Evolutionary conservation across 2,329 filamentous ascomycete species (phyloP), one percentile per base, ranked within the genome.

Genomic region (Rutstroemia sp.): DNA sequence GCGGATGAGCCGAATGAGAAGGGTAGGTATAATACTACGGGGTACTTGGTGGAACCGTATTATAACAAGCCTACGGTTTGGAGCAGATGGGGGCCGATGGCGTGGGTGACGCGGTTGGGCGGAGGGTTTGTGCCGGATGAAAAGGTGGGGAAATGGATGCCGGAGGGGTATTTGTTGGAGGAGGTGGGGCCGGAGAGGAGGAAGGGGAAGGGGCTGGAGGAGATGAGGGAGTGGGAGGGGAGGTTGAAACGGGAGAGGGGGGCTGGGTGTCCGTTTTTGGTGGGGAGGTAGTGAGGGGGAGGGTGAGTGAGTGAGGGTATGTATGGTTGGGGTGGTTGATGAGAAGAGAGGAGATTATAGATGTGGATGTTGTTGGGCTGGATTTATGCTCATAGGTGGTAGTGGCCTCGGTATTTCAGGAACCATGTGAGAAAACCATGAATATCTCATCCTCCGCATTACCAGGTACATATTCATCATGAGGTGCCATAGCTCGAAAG

Each of bases 21-120:
- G 0, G 79, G 79, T 0, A 77, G 79, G 3, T 76, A 82, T 60
- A 74, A 76, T 53, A 68, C 71, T 64, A 68, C 72, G 0, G 62
- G 73, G 39, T 88, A 82, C 70, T 76, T 84, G 25, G 79, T 81
- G 10, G 78, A 82, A 48, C 87, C 86, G 2, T 88, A 80, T 70
- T 89, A 88, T 69, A 74, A 80, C 23, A 75, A 78, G 58, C 76
- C 76, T 27, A 86, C 79, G 0, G 68, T 80, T 42, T 81, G 77
- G 80, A 81, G 77, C 64, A 79, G 81, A 57, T 89, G 80, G 82
- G 81, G 80, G 2, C 83, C 77, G 0, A 68, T 69, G 58, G 83
- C 77, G 0, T 77, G 77, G 75, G 57, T 80, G 4, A 67, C 72
- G 19, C 68, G 76, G 65, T 49, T 72, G 7, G 61, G 68, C 47